These are phyloP conservation scores for Solanum rostratum DNA, from an alignment of 257 asterid species.

Conservation along the genomic window DNA sequence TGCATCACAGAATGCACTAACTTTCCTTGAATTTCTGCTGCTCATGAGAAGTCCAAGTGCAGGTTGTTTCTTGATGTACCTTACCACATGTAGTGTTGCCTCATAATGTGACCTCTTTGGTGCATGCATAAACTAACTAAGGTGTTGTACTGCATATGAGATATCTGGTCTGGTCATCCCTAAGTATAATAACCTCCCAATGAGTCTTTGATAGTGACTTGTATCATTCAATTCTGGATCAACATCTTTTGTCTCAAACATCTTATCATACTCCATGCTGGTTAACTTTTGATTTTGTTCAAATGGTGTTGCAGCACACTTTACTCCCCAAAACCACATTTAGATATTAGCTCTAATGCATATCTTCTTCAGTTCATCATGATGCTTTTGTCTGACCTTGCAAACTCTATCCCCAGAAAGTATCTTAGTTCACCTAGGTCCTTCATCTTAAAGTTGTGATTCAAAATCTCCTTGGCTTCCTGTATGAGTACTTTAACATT, in stretches of 20 bases:
- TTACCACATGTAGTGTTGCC: background rate
- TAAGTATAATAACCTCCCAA: too few relatives aligned
- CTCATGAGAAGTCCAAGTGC: background rate
- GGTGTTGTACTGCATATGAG: background rate
- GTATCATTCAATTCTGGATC: too few relatives aligned
- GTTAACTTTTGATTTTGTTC: background rate
- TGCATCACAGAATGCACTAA: background rate
- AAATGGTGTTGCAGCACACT: background rate
- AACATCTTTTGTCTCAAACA: too few relatives aligned
- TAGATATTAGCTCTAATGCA: background rate
- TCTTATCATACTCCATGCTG: background rate
- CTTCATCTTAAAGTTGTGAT: background rate
- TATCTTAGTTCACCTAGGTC: background rate
- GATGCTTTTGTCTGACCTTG: background rate
- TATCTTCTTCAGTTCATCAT: background rate
- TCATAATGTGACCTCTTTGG: background rate
- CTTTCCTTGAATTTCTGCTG: background rate
- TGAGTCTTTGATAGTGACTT: too few relatives aligned
- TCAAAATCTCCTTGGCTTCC: background rate
- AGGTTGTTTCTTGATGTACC: background rate
- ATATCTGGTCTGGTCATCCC: too few relatives aligned
- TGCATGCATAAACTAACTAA: background rate
- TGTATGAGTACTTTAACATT: background rate
- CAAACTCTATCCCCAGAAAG: background rate
- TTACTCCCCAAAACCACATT: background rate